These are phyloP conservation scores for Xylariales sp. DNA, from an alignment of 2,329 filamentous ascomycete genomes.

Conservation along the genomic window DNA sequence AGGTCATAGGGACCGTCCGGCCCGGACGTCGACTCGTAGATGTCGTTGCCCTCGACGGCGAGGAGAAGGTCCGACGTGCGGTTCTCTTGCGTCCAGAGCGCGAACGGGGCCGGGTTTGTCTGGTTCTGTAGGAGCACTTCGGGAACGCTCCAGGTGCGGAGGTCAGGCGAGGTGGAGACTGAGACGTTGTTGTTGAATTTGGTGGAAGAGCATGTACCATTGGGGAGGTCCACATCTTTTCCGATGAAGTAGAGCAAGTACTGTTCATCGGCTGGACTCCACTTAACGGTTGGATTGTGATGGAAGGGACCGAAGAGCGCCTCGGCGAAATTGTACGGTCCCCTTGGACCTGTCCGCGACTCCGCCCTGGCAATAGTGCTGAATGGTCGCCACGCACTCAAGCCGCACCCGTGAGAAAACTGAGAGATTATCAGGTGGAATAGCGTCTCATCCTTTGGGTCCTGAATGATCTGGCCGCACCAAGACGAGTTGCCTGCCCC, in stretches of 20 bases:
- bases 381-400: slow-evolving; percentile 42
- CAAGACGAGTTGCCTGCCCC: slow-evolving; percentile 37
- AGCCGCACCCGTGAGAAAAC: slow-evolving; percentile 39
- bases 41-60: slow-evolving; percentile 28
- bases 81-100: slow-evolving; percentile 24
- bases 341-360: slow-evolving; percentile 35
- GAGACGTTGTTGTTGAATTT: slow-evolving; percentile 26
- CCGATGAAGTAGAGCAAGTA: slow-evolving; percentile 44
- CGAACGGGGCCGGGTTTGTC: slow-evolving; percentile 38
- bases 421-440: slow-evolving; percentile 43
- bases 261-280: slow-evolving; percentile 35
- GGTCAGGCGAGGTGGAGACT: slow-evolving; percentile 21
- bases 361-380: slow-evolving; percentile 41
- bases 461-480: slow-evolving; percentile 35
- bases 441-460: slow-evolving; percentile 27
- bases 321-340: slow-evolving; percentile 37
- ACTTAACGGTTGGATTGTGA: slow-evolving; percentile 41
- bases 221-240: slow-evolving; percentile 18
- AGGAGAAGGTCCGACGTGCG: slow-evolving; percentile 24
- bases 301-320: slow-evolving; percentile 36
- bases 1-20: slow-evolving; percentile 23
- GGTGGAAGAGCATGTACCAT: slow-evolving; percentile 16
- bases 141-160: slow-evolving; percentile 13
- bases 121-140: slow-evolving; percentile 13
- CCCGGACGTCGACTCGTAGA: no score